Conservation (phyloP, 805 yeast genomes). For the Candida cerambycidarum region DNA sequence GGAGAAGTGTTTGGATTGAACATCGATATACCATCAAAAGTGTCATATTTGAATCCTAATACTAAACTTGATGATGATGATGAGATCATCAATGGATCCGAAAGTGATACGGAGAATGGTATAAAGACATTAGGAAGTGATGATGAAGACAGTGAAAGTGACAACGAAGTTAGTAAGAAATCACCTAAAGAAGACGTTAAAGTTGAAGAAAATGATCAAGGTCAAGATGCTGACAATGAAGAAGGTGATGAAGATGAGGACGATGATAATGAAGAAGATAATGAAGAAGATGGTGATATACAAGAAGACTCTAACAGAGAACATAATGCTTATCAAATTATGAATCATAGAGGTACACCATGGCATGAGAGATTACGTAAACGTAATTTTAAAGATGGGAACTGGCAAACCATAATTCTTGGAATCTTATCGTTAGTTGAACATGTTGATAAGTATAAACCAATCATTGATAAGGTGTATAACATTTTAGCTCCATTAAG, state of each 20-base stretch:
- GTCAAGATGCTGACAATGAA: constrained; percentile 19
- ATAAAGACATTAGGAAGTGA: constrained; percentile 18
- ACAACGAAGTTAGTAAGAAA: constrained; percentile 13
- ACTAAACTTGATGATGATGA: constrained; percentile 16
- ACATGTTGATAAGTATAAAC: constrained; percentile 53
- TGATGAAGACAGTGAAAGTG: constrained; percentile 23
- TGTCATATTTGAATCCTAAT: constrained; percentile 20
- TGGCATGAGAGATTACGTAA: constrained; percentile 81
- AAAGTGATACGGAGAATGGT: constrained; percentile 22
- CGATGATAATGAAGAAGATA: constrained; percentile 16
- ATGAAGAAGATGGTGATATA: constrained; percentile 18
- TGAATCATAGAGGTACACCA: constrained; percentile 57
- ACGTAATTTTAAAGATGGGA: constrained; percentile 77
- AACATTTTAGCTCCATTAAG: constrained; percentile 58
- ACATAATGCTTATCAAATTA: constrained; percentile 46
- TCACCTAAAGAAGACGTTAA: constrained; percentile 16
- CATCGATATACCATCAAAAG: constrained; percentile 31
- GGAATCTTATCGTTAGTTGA: constrained; percentile 68
- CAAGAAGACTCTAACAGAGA: constrained; percentile 21
- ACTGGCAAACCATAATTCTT: constrained; percentile 76
- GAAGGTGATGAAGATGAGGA: constrained; percentile 24
- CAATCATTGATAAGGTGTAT: constrained; percentile 50
- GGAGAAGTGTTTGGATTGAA: constrained; percentile 32
- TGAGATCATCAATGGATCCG: constrained; percentile 18
- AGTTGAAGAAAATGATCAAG: constrained; percentile 19